Evolutionary conservation across 441 rosid species (phyloP).

Genomic region (Erodium trifolium): DNA sequence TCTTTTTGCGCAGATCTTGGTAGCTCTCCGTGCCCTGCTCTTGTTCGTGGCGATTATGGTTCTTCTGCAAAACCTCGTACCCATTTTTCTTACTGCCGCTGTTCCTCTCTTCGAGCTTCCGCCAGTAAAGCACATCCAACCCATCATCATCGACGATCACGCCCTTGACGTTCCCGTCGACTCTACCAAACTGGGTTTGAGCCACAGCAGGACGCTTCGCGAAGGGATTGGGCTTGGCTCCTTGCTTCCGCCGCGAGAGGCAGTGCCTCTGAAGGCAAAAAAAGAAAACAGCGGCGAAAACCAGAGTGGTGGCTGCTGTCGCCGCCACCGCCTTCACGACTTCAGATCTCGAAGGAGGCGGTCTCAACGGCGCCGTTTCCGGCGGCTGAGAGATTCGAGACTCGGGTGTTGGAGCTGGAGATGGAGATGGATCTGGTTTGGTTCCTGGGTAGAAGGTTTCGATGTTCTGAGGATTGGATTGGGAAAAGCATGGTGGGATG

Average conservation of each 20-base stretch:
- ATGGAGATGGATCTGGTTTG: neutral
- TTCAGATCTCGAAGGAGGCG: conserved; percentile 8
- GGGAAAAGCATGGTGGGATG: conserved; percentile 24
- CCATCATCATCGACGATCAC: conserved; percentile 74
- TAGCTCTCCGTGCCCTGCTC: neutral
- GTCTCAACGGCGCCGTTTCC: conserved; percentile 15
- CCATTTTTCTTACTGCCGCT: conserved; percentile 18
- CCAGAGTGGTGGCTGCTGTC: conserved; percentile 53
- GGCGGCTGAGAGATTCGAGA: neutral
- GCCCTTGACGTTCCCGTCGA: conserved; percentile 27
- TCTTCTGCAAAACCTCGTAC: conserved; percentile 12
- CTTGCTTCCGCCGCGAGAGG: conserved; percentile 24
- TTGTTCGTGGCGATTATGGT: conserved; percentile 17
- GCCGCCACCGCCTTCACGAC: conserved; percentile 58
- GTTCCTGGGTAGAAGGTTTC: conserved; percentile 45
- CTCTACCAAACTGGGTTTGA: conserved; percentile 28
- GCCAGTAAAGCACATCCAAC: conserved; percentile 78
- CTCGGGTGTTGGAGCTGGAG: neutral
- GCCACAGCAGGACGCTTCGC: conserved; percentile 13
- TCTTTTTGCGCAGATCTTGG: conserved; percentile 21
- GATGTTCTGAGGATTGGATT: conserved; percentile 50
- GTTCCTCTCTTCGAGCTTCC: conserved; percentile 35
- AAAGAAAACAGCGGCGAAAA: conserved; percentile 50
- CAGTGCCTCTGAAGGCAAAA: conserved; percentile 28
- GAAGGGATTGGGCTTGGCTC: conserved; percentile 5